These are phyloP conservation scores for Teunomyces kruisii DNA, from an alignment of 805 yeast species.

Conservation along the genomic window DNA sequence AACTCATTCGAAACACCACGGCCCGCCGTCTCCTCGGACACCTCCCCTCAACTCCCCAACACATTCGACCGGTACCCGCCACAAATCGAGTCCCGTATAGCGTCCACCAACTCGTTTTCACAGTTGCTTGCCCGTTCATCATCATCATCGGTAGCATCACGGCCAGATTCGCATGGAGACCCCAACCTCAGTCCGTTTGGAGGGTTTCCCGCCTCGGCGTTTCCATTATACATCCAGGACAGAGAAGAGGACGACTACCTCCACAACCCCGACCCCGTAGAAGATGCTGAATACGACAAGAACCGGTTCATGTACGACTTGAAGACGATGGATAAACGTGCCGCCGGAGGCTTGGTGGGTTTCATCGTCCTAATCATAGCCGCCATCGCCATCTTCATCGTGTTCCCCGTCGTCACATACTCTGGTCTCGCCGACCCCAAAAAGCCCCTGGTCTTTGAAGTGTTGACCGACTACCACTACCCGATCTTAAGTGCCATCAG, in stretches of 20 bases:
- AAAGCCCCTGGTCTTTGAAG: constrained; percentile 36
- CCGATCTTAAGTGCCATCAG: constrained; percentile 38
- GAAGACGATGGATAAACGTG: constrained; percentile 62
- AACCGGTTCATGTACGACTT: constrained; percentile 64
- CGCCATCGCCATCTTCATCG: constrained; percentile 65
- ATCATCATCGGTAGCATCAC: neutral
- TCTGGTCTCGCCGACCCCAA: constrained; percentile 55
- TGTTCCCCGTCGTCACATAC: constrained; percentile 82
- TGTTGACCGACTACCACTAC: constrained; percentile 46
- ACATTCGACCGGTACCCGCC: neutral
- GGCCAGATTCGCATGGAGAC: constrained; percentile 14
- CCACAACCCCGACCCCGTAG: constrained; percentile 95
- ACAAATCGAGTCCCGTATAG: neutral
- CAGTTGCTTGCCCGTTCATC: neutral
- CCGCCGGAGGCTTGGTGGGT: constrained; percentile 63
- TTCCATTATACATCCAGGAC: constrained; percentile 89
- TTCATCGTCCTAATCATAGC: constrained; percentile 58
- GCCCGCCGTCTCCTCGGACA: neutral
- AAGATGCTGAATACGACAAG: constrained; percentile 82
- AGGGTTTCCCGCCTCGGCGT: constrained; percentile 91
- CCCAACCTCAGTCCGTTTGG: constrained; percentile 87
- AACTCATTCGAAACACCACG: neutral
- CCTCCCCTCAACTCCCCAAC: neutral
- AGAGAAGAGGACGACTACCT: constrained; percentile 93
- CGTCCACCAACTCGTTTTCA: neutral